Evolutionary conservation across 1,284 basidiomycete genomes (phyloP).

Genomic region (Ceratobasidium sp.): DNA sequence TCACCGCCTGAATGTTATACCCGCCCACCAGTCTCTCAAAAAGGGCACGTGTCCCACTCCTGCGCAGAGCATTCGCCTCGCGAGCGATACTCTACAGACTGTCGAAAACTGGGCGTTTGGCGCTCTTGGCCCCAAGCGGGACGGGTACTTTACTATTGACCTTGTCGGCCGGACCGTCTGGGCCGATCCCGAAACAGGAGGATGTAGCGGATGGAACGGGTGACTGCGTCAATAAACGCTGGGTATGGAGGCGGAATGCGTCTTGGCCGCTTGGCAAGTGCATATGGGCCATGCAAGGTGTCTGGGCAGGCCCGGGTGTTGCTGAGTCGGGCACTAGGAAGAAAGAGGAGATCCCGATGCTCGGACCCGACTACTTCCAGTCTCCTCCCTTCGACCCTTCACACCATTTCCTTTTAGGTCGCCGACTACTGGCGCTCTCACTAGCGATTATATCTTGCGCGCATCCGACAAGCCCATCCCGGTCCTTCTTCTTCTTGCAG

Average conservation of each 20-base stretch:
- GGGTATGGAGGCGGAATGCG: constrained; percentile 84
- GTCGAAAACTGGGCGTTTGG: constrained; percentile 91
- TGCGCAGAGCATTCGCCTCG: constrained; percentile 85
- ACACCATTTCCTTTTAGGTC: constrained; percentile 75
- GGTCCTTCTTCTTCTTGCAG: constrained; percentile 91
- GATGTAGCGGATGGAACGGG: constrained; percentile 46
- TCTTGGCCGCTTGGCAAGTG: constrained; percentile 89
- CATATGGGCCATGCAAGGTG: constrained; percentile 92
- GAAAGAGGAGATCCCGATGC: constrained; percentile 57
- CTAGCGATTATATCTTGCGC: constrained; percentile 72
- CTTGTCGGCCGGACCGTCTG: constrained; percentile 84
- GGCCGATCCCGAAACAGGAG: constrained; percentile 65
- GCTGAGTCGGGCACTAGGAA: constrained; percentile 58
- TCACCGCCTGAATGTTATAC: constrained; percentile 76
- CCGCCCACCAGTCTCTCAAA: constrained; percentile 78
- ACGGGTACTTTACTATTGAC: constrained; percentile 83
- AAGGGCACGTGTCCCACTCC: constrained; percentile 92
- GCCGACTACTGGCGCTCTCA: constrained; percentile 88
- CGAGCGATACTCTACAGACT: constrained; percentile 87
- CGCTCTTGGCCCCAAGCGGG: constrained; percentile 80
- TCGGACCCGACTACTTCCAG: constrained; percentile 86
- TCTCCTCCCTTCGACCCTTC: constrained; percentile 59
- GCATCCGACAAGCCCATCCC: constrained; percentile 81
- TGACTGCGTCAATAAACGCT: constrained; percentile 57
- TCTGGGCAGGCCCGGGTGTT: constrained; percentile 82